A percentile compares a stretch with the other conserved stretches of the same genome.
Evolutionary conservation across 176 grass and related monocot species (phyloP).

Genomic region (Oryza punctata): DNA sequence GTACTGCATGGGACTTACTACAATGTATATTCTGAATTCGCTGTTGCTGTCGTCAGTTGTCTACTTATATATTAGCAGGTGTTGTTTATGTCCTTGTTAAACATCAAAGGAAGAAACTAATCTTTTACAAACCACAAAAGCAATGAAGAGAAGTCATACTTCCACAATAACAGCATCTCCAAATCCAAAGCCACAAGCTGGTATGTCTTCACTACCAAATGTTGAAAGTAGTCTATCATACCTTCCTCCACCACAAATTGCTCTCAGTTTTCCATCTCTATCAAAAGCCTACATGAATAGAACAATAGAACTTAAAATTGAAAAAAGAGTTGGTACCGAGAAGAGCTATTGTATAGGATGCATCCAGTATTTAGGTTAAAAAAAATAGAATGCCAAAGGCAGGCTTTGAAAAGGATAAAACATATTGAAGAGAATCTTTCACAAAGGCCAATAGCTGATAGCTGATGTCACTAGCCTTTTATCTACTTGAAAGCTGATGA

Average conservation of each 20-base stretch:
- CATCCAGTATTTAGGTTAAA: background rate
- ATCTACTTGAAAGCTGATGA: no score
- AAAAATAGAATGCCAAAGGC: background rate
- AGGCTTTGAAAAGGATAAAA: no score
- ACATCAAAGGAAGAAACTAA: conserved; percentile 11
- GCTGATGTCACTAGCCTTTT: no score
- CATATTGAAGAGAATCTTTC: no score
- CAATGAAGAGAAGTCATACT: conserved; percentile 52
- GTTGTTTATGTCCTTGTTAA: background rate
- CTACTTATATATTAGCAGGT: background rate
- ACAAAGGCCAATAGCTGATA: no score
- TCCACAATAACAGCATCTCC: conserved; percentile 96
- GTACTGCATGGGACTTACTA: background rate
- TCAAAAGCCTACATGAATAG: conserved; percentile 68
- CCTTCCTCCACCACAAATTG: conserved; percentile 86
- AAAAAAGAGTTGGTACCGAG: background rate
- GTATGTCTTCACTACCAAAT: conserved; percentile 92
- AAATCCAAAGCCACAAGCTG: conserved; percentile 96
- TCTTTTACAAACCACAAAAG: conserved; percentile 9
- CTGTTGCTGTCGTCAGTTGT: background rate
- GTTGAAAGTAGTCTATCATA: conserved; percentile 84
- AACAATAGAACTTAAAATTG: background rate
- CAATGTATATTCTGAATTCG: background rate
- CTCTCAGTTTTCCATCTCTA: conserved; percentile 75
- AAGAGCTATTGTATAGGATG: background rate